Base-by-base conservation (phyloP, 2,329 filamentous ascomycete genomes). In the Xylariales sp. region DNA sequence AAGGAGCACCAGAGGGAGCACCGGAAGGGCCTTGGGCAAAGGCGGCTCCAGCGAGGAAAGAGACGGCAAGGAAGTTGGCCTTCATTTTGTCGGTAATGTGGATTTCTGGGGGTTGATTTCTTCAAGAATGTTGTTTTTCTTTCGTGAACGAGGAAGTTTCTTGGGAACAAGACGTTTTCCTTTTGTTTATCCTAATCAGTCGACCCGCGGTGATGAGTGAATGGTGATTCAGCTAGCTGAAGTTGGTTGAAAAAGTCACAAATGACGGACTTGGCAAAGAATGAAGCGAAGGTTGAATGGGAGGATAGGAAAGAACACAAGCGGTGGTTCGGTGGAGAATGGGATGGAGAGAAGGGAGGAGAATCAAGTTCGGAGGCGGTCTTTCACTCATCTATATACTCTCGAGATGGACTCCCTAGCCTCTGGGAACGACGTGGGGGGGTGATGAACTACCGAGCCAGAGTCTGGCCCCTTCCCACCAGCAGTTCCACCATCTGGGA, bases 161-260 rank as follows among this genome's bases (percentile, higher is more conserved):
- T n/a, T n/a, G n/a, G n/a, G n/a, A n/a, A n/a, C n/a, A n/a, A n/a
- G n/a, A n/a, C n/a, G n/a, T n/a, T n/a, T n/a, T n/a, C n/a, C n/a
- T n/a, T n/a, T n/a, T n/a, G n/a, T n/a, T n/a, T n/a, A n/a, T n/a
- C n/a, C n/a, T n/a, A n/a, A 37, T 37, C 35, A 31, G 28, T 38
- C 35, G 35, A 29, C 37, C 37, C 33, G 37, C 37, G n/a, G 37
- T 39, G 29, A 39, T 39, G 29, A 39, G 32, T 13, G 32, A 30
- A 39, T 33, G 30, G 37, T 39, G 21, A 25, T 39, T 39, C 37
- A 39, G 37, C 37, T 33, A 39, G 37, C 37, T 39, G 37, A 39
- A 33, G 30, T 30, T 15, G 28, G 21, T 28, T 30, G 35, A 30
- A 23, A 14, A 30, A 29, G 12, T 19, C 27, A 27, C 24, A 20